Evolutionary conservation across 768 basidiomycete species (phyloP), one percentile per base, ranked within the genome.

Genomic region (Russula compacta): DNA sequence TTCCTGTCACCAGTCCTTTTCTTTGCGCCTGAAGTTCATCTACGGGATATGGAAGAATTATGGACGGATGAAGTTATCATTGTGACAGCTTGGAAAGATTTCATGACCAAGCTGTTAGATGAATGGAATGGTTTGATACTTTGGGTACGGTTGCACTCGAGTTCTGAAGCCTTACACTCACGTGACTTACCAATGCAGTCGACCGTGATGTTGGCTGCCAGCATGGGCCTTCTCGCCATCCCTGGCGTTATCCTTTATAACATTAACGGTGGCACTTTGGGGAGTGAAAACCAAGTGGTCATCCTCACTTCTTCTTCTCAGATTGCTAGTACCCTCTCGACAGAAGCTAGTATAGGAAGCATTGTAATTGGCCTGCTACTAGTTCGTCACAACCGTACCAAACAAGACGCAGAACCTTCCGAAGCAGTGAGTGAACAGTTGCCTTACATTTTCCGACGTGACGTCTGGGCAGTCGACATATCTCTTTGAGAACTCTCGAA

Each of bases 241-340:
- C 74, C 71, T 4, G 68, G 68, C 24, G 69, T 73, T 1, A 19
- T 59, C 29, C 10, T 56, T 35, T 38, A 35, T 1, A 57, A 46
- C 24, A 14, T 49, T 8, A 43, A 4, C 11, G 49, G 49, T 4
- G 7, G 2, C 36, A 2, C 1, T 12, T 11, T 60, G n/a, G 2
- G 15, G 33, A 24, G 17, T 1, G n/a, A 11, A 6, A 36, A 9
- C 4, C 12, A 53, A 1, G 24, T 39, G 7, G 2, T 6, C 2
- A 60, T 54, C 8, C 50, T 43, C 1, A 71, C 77, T 6, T 78
- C 78, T 6, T 65, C 77, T 0, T 74, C 77, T 0, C 80, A 82
- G 66, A 76, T 82, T 8, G 70, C 75, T 5, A 80, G 80, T 67
- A 81, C 79, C 53, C 52, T 79, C 8, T 83, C 82, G 0, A 74